phyloP scores from a whole-genome alignment of 495 filamentous ascomycete species.

The Penicillium longicatenatum region DNA sequence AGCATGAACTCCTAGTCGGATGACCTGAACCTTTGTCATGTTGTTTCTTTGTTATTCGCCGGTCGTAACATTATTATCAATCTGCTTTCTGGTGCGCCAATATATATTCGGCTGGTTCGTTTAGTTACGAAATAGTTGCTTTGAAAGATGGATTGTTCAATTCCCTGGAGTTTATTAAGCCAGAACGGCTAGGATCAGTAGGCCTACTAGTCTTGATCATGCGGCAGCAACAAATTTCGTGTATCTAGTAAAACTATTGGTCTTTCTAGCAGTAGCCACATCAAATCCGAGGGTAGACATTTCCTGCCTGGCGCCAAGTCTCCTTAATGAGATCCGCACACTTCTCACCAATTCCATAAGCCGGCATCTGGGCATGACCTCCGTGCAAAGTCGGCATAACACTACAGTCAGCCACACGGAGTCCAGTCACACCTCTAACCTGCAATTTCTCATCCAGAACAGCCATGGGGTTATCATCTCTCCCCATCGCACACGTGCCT shows the following conservation, averaged over 20 bases:
- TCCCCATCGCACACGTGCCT: conserved; percentile 58
- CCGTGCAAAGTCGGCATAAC: conserved; percentile 57
- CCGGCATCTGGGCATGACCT: conserved; percentile 61
- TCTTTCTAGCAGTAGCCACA: neutral
- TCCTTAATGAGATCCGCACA: conserved; percentile 59
- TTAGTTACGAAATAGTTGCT: neutral
- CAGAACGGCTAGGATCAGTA: neutral
- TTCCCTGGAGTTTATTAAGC: neutral
- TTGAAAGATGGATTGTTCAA: neutral
- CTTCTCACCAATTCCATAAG: conserved; percentile 61
- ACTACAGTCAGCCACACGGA: conserved; percentile 59
- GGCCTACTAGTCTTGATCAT: no score
- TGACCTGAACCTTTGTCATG: neutral
- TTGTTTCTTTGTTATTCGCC: no score
- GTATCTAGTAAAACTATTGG: neutral
- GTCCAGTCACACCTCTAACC: conserved; percentile 51
- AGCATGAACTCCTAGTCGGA: neutral
- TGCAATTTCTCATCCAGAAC: conserved; percentile 58
- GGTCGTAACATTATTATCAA: neutral
- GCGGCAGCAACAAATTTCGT: neutral
- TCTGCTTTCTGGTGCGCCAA: neutral
- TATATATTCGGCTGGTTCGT: neutral
- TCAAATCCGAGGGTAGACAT: conserved; percentile 27
- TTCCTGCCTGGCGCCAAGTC: conserved; percentile 32
- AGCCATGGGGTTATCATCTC: conserved; percentile 43